Evolutionary conservation across 2,329 filamentous ascomycete genomes (phyloP).

Genomic region (Neocucurbitaria cava): DNA sequence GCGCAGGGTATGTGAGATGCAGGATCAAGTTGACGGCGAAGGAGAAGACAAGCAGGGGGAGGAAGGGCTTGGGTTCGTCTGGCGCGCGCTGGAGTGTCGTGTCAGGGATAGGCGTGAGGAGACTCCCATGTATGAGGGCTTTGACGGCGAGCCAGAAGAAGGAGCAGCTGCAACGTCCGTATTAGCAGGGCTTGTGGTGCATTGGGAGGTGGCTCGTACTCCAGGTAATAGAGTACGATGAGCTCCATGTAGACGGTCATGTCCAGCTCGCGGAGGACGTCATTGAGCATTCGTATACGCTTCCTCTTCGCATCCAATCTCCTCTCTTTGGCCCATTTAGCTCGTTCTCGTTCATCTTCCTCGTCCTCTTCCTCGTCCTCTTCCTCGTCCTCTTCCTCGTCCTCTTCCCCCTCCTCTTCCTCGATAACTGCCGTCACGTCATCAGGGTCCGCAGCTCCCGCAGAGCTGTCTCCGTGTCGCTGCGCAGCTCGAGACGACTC

Average conservation of each 20-base stretch:
- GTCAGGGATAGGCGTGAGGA: conserved; percentile 65
- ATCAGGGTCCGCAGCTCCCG: conserved; percentile 20
- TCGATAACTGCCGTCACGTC: conserved; percentile 20
- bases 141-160: conserved; percentile 64
- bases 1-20: conserved; percentile 53
- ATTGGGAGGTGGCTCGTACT: conserved; percentile 54
- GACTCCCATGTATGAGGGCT: conserved; percentile 62
- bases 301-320: conserved; percentile 45
- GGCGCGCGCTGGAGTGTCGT: conserved; percentile 54
- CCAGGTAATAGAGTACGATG: conserved; percentile 68
- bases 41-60: conserved; percentile 61
- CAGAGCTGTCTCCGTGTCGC: conserved; percentile 24
- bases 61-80: conserved; percentile 59
- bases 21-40: conserved; percentile 64
- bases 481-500: conserved; percentile 43
- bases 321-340: conserved; percentile 32
- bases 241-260: conserved; percentile 67
- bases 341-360: conserved; percentile 26
- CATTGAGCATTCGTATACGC: conserved; percentile 55
- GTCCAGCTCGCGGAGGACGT: conserved; percentile 64
- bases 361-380: conserved; percentile 31
- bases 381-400: conserved; percentile 28
- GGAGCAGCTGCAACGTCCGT: conserved; percentile 57
- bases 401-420: conserved; percentile 26
- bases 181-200: conserved; percentile 15